These are phyloP conservation scores for Pseudocercospora crystallina DNA, from an alignment of 2,329 filamentous ascomycete species.

Conservation along the genomic window DNA sequence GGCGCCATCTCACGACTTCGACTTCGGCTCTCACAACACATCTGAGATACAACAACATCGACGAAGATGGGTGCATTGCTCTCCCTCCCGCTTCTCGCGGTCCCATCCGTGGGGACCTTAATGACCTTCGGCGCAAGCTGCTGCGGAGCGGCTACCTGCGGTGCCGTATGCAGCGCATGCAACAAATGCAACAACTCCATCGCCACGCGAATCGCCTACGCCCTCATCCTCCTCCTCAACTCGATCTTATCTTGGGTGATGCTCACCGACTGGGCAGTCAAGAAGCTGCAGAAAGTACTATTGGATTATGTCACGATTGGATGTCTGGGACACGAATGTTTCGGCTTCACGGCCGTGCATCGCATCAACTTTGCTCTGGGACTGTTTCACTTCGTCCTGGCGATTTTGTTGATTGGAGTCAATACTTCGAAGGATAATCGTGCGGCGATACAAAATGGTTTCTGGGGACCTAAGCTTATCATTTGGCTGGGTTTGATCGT, in stretches of 20 bases:
- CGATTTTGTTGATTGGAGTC: slow-evolving; percentile 81
- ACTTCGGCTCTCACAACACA: no score
- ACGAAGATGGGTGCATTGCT: slow-evolving; percentile 81
- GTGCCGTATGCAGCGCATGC: slow-evolving; percentile 90
- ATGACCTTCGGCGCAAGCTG: slow-evolving; percentile 81
- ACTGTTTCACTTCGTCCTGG: slow-evolving; percentile 86
- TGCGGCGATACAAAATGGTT: slow-evolving; percentile 92
- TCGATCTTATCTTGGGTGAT: slow-evolving; percentile 98
- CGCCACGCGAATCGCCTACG: slow-evolving; percentile 82
- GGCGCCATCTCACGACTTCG: no score
- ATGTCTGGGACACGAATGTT: slow-evolving; percentile 80
- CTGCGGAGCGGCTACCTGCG: slow-evolving; percentile 91
- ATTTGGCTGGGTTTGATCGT: slow-evolving; percentile 85
- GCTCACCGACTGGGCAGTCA: slow-evolving; percentile 97
- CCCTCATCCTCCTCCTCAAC: slow-evolving; percentile 91
- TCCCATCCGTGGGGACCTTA: slow-evolving; percentile 83
- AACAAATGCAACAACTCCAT: slow-evolving; percentile 98
- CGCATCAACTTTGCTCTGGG: slow-evolving; percentile 97
- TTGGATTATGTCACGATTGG: slow-evolving; percentile 95
- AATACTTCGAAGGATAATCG: slow-evolving; percentile 82
- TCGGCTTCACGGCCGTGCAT: slow-evolving; percentile 94
- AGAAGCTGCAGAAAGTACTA: slow-evolving; percentile 87
- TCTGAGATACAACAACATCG: neutral
- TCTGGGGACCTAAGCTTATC: slow-evolving; percentile 95
- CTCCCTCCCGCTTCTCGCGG: slow-evolving; percentile 81